These are phyloP conservation scores for Lactarius tabidus DNA, from an alignment of 768 basidiomycete species.

Conservation along the genomic window DNA sequence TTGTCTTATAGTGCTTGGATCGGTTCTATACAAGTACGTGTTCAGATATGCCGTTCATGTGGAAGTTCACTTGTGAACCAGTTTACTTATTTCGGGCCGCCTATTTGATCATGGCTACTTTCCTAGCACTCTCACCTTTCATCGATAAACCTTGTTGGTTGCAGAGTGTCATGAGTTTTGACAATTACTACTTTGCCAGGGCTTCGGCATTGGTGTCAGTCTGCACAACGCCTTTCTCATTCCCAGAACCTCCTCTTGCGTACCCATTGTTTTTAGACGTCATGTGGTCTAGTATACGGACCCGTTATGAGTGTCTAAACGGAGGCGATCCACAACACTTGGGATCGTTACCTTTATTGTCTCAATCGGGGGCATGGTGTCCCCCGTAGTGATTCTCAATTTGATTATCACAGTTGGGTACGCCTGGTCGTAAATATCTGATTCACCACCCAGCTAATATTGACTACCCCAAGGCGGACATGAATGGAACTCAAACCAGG, in stretches of 20 bases:
- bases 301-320: conserved; percentile 54
- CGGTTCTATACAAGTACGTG: conserved; percentile 61
- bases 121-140: conserved; percentile 46
- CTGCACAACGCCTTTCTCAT: too few species aligned
- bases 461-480: too few species aligned
- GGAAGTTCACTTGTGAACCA: conserved; percentile 28
- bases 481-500: too few species aligned
- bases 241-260: neutral
- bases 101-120: conserved; percentile 72
- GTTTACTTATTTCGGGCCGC: conserved; percentile 64
- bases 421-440: conserved; percentile 1
- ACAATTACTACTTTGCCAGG: conserved; percentile 77
- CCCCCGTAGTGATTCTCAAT: conserved; percentile 58
- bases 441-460: too few species aligned
- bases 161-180: conserved; percentile 71
- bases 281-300: conserved; percentile 55
- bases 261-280: conserved; percentile 23
- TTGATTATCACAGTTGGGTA: conserved; percentile 55
- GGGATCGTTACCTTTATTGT: conserved; percentile 63
- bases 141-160: conserved; percentile 48
- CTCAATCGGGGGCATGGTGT: conserved; percentile 62
- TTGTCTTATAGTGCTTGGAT: conserved; percentile 63
- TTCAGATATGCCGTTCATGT: neutral
- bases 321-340: conserved; percentile 50
- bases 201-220: conserved; percentile 60